A percentile compares a stretch with the other conserved stretches of the same genome.
These are phyloP conservation scores for Clonostachys byssicola DNA, from an alignment of 2,329 filamentous ascomycete genomes.

Conservation along the genomic window DNA sequence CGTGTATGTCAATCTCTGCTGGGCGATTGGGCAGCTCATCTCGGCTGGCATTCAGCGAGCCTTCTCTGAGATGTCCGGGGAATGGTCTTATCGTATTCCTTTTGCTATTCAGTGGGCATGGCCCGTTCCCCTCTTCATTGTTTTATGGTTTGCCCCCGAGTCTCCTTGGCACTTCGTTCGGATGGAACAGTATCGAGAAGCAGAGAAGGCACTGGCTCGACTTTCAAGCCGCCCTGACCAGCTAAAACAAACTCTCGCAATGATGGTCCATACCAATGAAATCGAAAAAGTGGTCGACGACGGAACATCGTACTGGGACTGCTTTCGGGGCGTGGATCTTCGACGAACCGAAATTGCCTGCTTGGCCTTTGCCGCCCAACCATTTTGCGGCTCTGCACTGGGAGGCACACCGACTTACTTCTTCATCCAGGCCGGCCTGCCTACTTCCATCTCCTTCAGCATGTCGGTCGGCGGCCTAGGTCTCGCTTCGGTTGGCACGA, in stretches of 20 bases:
- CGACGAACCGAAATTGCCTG: conserved; percentile 40
- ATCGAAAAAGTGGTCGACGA: conserved; percentile 31
- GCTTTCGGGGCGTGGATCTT: conserved; percentile 40
- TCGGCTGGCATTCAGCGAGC: conserved; percentile 28
- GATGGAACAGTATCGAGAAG: conserved; percentile 22
- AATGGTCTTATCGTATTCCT: conserved; percentile 36
- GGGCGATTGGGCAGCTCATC: conserved; percentile 29
- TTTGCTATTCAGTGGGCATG: conserved; percentile 38
- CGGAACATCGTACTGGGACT: conserved; percentile 38
- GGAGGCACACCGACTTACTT: conserved; percentile 25
- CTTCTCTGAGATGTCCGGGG: conserved; percentile 19
- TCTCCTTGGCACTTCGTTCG: conserved; percentile 37
- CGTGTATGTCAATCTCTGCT: conserved; percentile 24
- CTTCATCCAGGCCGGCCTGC: conserved; percentile 29
- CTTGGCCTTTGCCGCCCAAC: conserved; percentile 35
- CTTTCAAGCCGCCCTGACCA: conserved; percentile 18
- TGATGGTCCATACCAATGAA: conserved; percentile 47
- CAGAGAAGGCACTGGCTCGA: conserved; percentile 26
- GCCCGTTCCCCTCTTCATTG: conserved; percentile 29
- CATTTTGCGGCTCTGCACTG: conserved; percentile 18
- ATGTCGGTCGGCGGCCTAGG: conserved; percentile 13
- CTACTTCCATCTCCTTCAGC: conserved; percentile 11
- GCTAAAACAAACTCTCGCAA: conserved; percentile 30
- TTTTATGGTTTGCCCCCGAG: conserved; percentile 30
- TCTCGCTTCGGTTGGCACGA: conserved; percentile 29